A percentile compares a stretch with the other conserved stretches of the same genome.
These are phyloP conservation scores for Fusarium sp. DNA, from an alignment of 2,329 filamentous ascomycete genomes.

Conservation along the genomic window DNA sequence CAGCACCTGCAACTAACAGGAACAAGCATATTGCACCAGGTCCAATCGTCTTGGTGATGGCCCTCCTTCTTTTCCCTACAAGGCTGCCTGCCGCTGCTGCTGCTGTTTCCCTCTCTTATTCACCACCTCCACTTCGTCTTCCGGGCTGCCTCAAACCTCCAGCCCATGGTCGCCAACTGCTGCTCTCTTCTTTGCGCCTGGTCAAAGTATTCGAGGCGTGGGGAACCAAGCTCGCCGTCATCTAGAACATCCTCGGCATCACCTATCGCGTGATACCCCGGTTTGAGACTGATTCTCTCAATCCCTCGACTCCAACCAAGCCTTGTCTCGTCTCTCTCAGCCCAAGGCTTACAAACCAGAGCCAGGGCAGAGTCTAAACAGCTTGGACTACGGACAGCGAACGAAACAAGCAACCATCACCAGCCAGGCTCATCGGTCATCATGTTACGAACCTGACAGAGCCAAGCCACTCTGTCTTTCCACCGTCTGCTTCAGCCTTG, in stretches of 20 bases:
- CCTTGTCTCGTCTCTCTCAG: background rate
- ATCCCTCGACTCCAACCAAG: background rate
- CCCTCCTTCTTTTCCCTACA: slow-evolving; percentile 15
- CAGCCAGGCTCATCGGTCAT: slow-evolving; percentile 25
- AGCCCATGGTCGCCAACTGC: slow-evolving; percentile 5
- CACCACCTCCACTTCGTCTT: slow-evolving; percentile 17
- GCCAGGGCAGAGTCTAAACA: slow-evolving; percentile 11
- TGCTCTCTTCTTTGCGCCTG: slow-evolving; percentile 7
- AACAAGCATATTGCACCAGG: background rate
- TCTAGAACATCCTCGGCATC: slow-evolving; percentile 1
- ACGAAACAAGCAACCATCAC: background rate
- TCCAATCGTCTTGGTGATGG: slow-evolving; percentile 2
- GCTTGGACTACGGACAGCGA: background rate
- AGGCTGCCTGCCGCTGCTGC: slow-evolving; percentile 13
- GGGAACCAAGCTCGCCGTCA: slow-evolving; percentile 17
- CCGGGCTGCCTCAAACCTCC: background rate
- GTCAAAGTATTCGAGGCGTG: slow-evolving; percentile 4
- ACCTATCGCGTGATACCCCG: slow-evolving; percentile 3
- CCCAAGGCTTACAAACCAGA: slow-evolving; percentile 6
- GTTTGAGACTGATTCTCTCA: slow-evolving; percentile 5
- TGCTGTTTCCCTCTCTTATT: slow-evolving; percentile 23
- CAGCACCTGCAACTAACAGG: slow-evolving; percentile 2
- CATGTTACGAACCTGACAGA: slow-evolving; percentile 41
- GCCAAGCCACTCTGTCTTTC: slow-evolving; percentile 18
- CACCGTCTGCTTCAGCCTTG: slow-evolving; percentile 4